Conservation (phyloP, 306 rosid genomes). For the Inga leiocalycina region DNA sequence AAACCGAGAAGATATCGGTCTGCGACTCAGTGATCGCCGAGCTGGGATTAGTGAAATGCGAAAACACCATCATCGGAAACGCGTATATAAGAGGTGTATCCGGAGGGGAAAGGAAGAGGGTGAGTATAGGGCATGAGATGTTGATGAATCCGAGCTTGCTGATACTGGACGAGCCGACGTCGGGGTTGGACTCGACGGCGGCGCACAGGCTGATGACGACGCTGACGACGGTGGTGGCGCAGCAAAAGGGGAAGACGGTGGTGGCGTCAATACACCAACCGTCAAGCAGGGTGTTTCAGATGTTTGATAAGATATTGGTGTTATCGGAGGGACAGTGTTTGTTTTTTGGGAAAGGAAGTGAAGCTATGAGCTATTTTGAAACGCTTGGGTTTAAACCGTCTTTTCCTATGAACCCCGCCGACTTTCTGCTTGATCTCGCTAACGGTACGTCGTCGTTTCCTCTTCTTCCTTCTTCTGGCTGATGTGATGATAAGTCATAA, state of each 20-base stretch:
- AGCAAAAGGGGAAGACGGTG: constrained; percentile 76
- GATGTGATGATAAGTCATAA: not conserved
- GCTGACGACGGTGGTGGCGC: constrained; percentile 58
- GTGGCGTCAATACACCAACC: constrained; percentile 89
- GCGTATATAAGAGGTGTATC: constrained; percentile 80
- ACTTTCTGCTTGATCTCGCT: constrained; percentile 91
- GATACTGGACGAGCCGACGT: constrained; percentile 85
- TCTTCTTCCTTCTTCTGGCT: not conserved
- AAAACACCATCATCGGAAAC: constrained; percentile 78
- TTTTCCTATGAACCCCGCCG: constrained; percentile 89
- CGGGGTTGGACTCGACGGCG: constrained; percentile 87
- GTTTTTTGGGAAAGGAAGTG: constrained; percentile 68
- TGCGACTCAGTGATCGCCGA: constrained; percentile 72
- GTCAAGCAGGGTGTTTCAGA: constrained; percentile 83
- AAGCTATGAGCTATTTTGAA: constrained; percentile 67
- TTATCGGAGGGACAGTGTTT: constrained; percentile 70
- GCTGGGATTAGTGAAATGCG: constrained; percentile 69
- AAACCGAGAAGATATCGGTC: constrained; percentile 44
- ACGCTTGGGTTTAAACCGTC: constrained; percentile 72
- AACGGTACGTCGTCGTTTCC: constrained; percentile 64
- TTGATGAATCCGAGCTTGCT: constrained; percentile 69
- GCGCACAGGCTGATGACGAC: constrained; percentile 67
- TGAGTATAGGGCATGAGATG: constrained; percentile 89
- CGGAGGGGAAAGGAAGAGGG: constrained; percentile 89
- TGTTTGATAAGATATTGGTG: constrained; percentile 63